Conservation (phyloP, 1,284 basidiomycete species). For the Cutaneotrichosporon mucoides region DNA sequence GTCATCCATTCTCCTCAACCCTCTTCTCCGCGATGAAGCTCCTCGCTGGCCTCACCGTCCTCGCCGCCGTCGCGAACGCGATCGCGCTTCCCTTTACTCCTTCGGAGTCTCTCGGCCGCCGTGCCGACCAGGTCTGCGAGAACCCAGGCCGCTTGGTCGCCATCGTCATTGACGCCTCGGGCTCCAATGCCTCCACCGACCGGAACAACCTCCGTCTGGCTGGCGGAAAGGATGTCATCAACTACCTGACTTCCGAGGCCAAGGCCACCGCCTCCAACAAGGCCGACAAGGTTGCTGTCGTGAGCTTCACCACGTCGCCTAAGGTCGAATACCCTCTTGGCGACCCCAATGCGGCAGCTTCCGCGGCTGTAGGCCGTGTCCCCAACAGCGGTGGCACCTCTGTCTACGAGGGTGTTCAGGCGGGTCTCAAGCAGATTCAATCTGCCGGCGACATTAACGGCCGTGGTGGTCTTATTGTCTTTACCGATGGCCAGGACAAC, state of each 20-base stretch:
- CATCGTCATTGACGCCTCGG: slow-evolving; percentile 8
- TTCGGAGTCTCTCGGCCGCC: background rate
- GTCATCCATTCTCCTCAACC: background rate
- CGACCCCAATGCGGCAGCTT: too few relatives aligned
- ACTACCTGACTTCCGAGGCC: slow-evolving; percentile 1
- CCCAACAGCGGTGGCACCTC: too few relatives aligned
- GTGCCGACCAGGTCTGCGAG: background rate
- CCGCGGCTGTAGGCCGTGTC: too few relatives aligned
- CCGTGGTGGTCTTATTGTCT: too few relatives aligned
- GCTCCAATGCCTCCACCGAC: slow-evolving; percentile 7
- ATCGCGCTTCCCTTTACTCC: too few relatives aligned
- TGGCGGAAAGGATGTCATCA: slow-evolving; percentile 4
- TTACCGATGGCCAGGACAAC: too few relatives aligned
- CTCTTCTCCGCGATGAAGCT: slow-evolving; percentile 6
- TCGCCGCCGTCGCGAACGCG: background rate
- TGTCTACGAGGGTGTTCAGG: too few relatives aligned
- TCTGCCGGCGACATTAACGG: too few relatives aligned
- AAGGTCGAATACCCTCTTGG: too few relatives aligned
- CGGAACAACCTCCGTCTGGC: slow-evolving; percentile 5
- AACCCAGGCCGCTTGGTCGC: slow-evolving; percentile 4
- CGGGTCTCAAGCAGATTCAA: too few relatives aligned
- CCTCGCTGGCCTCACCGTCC: slow-evolving; percentile 5
- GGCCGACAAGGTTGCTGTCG: slow-evolving; percentile 7
- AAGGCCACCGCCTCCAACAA: slow-evolving; percentile 3
- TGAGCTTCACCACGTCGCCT: background rate